phyloP scores from a whole-genome alignment of 2,329 filamentous ascomycete genomes.

The Aspergillus candidus region DNA sequence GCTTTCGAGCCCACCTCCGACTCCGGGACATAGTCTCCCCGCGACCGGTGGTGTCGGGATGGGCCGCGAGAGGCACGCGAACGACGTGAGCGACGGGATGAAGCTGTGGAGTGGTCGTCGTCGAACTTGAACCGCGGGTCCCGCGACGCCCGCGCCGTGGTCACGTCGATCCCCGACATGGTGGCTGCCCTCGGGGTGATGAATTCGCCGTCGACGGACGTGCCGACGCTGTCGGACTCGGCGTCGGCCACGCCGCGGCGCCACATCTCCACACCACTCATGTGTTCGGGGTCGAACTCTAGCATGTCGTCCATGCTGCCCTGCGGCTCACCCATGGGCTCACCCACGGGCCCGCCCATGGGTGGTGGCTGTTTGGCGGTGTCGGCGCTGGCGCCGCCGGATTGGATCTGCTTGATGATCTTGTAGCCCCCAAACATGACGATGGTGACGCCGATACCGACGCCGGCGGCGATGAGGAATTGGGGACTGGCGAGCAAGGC shows the following conservation, averaged over 20 bases:
- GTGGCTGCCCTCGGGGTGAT: constrained; percentile 54
- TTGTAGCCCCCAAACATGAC: constrained; percentile 96
- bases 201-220: constrained; percentile 60
- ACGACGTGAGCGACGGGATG: constrained; percentile 31
- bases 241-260: constrained; percentile 57
- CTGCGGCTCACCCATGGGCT: constrained; percentile 1
- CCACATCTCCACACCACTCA: constrained; percentile 58
- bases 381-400: constrained; percentile 25
- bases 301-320: constrained; percentile 52
- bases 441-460: constrained; percentile 87
- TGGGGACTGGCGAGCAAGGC: constrained; percentile 82
- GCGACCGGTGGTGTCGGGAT: constrained; percentile 14
- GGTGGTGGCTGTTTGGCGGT: constrained; percentile 11
- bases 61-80: constrained; percentile 21
- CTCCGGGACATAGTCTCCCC: constrained; percentile 13
- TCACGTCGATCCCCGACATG: constrained; percentile 40
- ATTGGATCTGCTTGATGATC: constrained; percentile 77
- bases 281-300: constrained; percentile 44
- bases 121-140: constrained; percentile 32
- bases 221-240: constrained; percentile 49
- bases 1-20: constrained; percentile 5
- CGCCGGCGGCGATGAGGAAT: constrained; percentile 85
- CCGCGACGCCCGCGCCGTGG: constrained; percentile 23
- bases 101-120: constrained; percentile 30
- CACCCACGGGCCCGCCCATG: neutral